Conservation (phyloP, 2,329 filamentous ascomycete genomes). For the Chalara sp. region DNA sequence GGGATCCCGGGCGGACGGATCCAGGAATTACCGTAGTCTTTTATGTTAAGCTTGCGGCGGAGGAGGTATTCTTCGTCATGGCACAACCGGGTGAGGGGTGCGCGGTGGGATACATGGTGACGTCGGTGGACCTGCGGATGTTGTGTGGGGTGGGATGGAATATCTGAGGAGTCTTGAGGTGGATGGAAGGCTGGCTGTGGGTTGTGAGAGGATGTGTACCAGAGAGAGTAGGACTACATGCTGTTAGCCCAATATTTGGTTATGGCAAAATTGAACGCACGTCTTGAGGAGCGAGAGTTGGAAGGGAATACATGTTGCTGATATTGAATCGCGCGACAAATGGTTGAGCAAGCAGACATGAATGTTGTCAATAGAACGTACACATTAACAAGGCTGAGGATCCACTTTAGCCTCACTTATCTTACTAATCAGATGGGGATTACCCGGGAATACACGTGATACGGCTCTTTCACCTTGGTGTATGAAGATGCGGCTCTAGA, state of each 20-base stretch:
- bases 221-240: conserved; percentile 61
- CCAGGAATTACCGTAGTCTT: conserved; percentile 85
- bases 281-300: conserved; percentile 63
- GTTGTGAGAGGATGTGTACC: conserved; percentile 59
- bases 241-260: background rate
- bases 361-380: too few relatives aligned
- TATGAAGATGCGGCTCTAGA: too few relatives aligned
- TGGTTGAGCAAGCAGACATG: too few relatives aligned
- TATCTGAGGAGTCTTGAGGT: background rate
- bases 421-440: too few relatives aligned
- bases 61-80: conserved; percentile 73
- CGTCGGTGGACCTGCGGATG: conserved; percentile 26
- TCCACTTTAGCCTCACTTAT: too few relatives aligned
- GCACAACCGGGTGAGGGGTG: conserved; percentile 61
- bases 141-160: conserved; percentile 16
- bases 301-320: conserved; percentile 48
- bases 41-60: conserved; percentile 72
- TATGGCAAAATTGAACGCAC: conserved; percentile 37
- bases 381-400: too few relatives aligned
- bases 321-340: too few relatives aligned
- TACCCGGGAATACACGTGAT: too few relatives aligned
- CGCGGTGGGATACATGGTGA: conserved; percentile 44
- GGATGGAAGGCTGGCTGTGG: conserved; percentile 16
- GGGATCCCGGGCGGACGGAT: conserved; percentile 79
- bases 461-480: too few relatives aligned